Base-by-base conservation (phyloP, 202 grass and related monocot species). In the Zizania palustris region DNA sequence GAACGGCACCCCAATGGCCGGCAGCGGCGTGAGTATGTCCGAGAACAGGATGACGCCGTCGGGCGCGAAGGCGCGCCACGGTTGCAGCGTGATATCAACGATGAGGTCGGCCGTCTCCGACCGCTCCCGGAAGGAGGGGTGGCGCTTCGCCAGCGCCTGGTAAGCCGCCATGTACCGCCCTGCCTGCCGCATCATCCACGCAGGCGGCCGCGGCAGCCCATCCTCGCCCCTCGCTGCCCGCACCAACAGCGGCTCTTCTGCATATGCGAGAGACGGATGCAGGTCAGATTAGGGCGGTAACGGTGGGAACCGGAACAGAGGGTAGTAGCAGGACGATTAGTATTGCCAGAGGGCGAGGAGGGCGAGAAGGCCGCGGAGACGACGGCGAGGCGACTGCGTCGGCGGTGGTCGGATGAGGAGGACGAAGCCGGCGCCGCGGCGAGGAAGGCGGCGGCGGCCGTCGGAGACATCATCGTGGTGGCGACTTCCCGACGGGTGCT, bases 131-230 rank as follows among this genome's bases (percentile, higher is more conserved):
- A 98, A 98, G 38, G 95, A 98, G 3, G 95, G 91, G 73, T 98
- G 85, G 63, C 88, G 92, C 82, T 85, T 81, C 55, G 93, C 91
- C 57, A 97, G 86, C 39, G 92, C 87, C 84, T 89, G 85, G 82
- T 97, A 97, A 64, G 74, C 85, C 72, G 87, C 68, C 90, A 97
- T 97, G 84, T 97, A 97, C 62, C 93, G 89, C 54, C 91, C 86
- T 12, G 91, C 94, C 88, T 97, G 91, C 79, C 95, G 85, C 95
- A 98, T 95, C 95, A 98, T 98, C 95, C 95, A 98, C 41, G 95
- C 91, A 14, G 95, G 95, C 16, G 95, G 91, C 42, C 95, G 80
- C 43, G 67, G 72, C 16, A 91, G 80, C 9, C 74, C 78, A 4
- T 78, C 36, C 76, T 92, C 84, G n/a, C 91, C 93, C 88, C 73